Base-by-base conservation (phyloP, 2,329 filamentous ascomycete species). In the Diaporthe amygdali region DNA sequence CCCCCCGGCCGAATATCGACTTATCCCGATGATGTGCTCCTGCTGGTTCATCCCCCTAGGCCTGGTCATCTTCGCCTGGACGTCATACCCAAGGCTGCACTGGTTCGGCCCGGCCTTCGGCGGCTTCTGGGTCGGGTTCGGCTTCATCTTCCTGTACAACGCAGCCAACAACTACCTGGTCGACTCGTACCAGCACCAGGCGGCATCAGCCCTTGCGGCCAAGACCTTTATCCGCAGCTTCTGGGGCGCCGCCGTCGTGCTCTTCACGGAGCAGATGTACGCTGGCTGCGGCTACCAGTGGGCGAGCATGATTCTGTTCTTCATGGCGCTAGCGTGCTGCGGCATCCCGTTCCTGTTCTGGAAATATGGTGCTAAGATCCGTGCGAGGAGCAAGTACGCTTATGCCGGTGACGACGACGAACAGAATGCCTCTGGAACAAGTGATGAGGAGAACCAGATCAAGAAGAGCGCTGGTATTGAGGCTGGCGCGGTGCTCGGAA, bases 251-350 rank as follows among this genome's bases (percentile, higher is more conserved):
- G 87, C 83, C 1, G 90, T 91, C 1, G 93, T 96, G 0, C 87
- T 97, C 1, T 96, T 96, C 82, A 96, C 94, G 0, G 86, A 88
- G 74, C 93, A 96, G 80, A 96, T 96, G 93, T 95, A 94, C 81
- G 80, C 86, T 59, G 87, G 90, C 2, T 85, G 96, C 17, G 90
- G 90, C 10, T 87, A 94, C 80, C 90, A 94, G 79, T 96, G 94
- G 93, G 94, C 94, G 0, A 90, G 89, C 63, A 87, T 88, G 0
- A 85, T 96, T 12, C 82, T 96, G 10, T 93, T 88, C 0, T 95
- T 95, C 76, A 86, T 97, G 75, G 89, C 88, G 20, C 83, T 97
- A 7, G 92, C 89, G 0, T 97, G 94, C 83, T 97, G 94, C 79
- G 89, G 86, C 0, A 97, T 97, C 75, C 94, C 94, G 0, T 97